Base-by-base conservation (phyloP, 495 filamentous ascomycete genomes). In the Halenospora varia region DNA sequence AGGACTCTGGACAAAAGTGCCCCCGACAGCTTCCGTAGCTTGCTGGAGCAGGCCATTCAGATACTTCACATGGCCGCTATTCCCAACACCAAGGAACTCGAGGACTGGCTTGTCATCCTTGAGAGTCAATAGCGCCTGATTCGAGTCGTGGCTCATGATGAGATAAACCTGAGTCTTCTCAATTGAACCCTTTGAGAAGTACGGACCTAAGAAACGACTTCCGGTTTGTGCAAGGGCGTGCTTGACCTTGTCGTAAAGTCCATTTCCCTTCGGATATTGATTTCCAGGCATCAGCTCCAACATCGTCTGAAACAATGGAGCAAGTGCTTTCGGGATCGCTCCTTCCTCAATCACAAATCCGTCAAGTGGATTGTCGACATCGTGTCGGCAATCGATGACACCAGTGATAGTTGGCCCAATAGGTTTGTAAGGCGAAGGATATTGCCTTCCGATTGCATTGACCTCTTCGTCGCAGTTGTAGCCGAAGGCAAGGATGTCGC, bases 121-220 rank as follows among this genome's bases (percentile, higher is more conserved):
- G 18, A 88, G 62, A 2, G 77, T 78, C 47, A 88, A 60, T 9
- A 77, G 77, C 2, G 80, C 79, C 69, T 88, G 79, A 66, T 87
- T 85, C 48, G 77, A 82, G 60, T 87, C 86, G 60, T 88, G 85
- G 6, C 78, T 83, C 86, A 89, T 88, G 56, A 87, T 77, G n/a
- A 88, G 71, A 68, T 87, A 88, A 6, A 82, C 74, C 61, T 86
- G 80, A 0, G 83, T 89, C 52, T 69, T 78, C 60, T 80, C 79
- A 1, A 84, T 64, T 23, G 78, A 77, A 13, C 84, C 80, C 29
- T 75, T 74, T 18, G 66, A 64, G 53, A 70, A 76, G 56, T 84
- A 87, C 0, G 83, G 79, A 0, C 84, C 84, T 1, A 83, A 58
- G 25, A 87, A 68, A 10, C 73, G 55, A 59, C 77, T 81, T 40